These are phyloP conservation scores for Hymenoscyphus scutula DNA, from an alignment of 2,329 filamentous ascomycete genomes.

Conservation along the genomic window DNA sequence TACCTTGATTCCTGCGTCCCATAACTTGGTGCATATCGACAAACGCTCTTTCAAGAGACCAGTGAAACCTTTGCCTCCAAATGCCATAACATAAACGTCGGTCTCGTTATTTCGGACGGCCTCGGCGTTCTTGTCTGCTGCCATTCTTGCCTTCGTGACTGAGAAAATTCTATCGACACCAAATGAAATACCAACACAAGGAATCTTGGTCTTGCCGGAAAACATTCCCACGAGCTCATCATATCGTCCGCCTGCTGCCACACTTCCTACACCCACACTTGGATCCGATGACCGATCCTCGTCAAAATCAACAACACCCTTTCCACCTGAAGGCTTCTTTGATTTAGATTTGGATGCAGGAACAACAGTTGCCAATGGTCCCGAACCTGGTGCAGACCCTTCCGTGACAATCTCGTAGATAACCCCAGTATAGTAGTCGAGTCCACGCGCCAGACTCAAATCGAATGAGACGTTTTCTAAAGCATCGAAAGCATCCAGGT, in stretches of 20 bases:
- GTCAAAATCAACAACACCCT: slow-evolving; percentile 49
- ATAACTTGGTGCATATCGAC: slow-evolving; percentile 70
- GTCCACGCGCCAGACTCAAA: slow-evolving; percentile 80
- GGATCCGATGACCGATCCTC: slow-evolving; percentile 74
- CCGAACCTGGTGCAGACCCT: slow-evolving; percentile 71
- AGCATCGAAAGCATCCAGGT: slow-evolving; percentile 74
- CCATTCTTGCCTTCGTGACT: slow-evolving; percentile 77
- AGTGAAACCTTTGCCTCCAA: slow-evolving; percentile 81
- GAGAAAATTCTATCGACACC: slow-evolving; percentile 95
- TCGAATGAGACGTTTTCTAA: slow-evolving; percentile 80
- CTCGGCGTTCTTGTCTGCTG: slow-evolving; percentile 55
- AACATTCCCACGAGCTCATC: slow-evolving; percentile 96
- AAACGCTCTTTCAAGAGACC: slow-evolving; percentile 83
- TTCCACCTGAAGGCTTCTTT: slow-evolving; percentile 46
- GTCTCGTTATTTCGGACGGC: slow-evolving; percentile 68
- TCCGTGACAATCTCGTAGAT: slow-evolving; percentile 80
- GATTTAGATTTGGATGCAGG: slow-evolving; percentile 39
- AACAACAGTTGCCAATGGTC: slow-evolving; percentile 46
- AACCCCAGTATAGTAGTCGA: slow-evolving; percentile 82
- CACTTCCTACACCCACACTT: slow-evolving; percentile 79
- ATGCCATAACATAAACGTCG: slow-evolving; percentile 93
- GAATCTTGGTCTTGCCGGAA: slow-evolving; percentile 77
- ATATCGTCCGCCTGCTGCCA: slow-evolving; percentile 87
- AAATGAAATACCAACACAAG: slow-evolving; percentile 88
- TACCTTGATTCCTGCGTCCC: slow-evolving; percentile 85